These are phyloP conservation scores for Secale cereale DNA, from an alignment of 176 grass and related monocot genomes.

Conservation along the genomic window DNA sequence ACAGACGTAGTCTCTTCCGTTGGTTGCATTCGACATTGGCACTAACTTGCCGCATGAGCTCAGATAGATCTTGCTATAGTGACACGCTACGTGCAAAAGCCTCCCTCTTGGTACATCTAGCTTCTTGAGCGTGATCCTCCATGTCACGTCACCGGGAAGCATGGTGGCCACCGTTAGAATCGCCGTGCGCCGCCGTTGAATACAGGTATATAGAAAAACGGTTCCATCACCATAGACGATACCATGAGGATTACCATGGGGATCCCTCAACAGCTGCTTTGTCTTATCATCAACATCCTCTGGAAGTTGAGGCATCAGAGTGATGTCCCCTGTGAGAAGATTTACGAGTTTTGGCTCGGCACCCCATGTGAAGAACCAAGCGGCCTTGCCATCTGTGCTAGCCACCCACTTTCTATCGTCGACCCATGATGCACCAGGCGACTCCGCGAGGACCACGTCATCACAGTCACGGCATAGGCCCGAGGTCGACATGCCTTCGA, in stretches of 20 bases:
- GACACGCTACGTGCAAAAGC: background rate
- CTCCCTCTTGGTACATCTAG: background rate
- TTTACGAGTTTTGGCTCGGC: background rate
- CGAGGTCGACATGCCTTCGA: background rate
- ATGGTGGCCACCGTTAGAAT: background rate
- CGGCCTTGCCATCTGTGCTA: background rate
- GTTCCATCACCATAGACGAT: background rate
- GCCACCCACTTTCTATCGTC: background rate
- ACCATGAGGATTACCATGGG: too few relatives aligned
- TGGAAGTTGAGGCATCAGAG: background rate
- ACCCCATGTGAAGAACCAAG: background rate
- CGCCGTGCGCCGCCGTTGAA: background rate
- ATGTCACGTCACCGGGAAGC: background rate
- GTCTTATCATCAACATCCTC: background rate
- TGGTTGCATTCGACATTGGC: background rate
- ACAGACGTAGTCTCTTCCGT: background rate
- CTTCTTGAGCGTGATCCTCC: background rate
- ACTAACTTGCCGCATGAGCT: background rate
- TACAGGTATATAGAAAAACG: background rate
- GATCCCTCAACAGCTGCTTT: too few relatives aligned
- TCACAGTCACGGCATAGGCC: background rate
- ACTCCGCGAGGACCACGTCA: background rate
- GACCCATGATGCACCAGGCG: background rate
- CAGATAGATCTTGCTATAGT: background rate
- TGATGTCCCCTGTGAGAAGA: background rate